Base-by-base conservation (phyloP, 805 yeast genomes). In the Candida maesae region DNA sequence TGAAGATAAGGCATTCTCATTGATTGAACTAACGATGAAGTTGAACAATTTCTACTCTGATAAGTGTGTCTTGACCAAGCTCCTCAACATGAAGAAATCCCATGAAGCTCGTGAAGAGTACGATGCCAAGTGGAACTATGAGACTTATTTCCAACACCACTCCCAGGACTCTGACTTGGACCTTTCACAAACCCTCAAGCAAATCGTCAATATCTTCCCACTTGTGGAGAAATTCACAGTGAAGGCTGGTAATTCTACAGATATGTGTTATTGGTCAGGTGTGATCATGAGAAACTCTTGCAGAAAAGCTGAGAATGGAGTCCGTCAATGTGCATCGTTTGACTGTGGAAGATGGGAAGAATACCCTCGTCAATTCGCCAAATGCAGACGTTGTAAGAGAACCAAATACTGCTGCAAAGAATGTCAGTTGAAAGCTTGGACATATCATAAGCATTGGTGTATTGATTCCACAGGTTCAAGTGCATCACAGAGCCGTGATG, bases 241-340 rank as follows among this genome's bases (percentile, higher is more conserved):
- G 15, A 72, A 73, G 41, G 70, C 74, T 39, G 65, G 71, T 35
- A 77, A 83, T 50, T 78, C 87, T 4, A 76, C 81, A 32, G 96
- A 90, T 51, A 79, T 89, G 70, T 82, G 84, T 51, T 89, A 90
- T 63, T 91, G 99, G 99, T 87, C 97, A 3, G 93, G 96, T 4
- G 95, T 91, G n/a, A 88, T 90, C 29, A 93, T 93, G 90, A 73
- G 98, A 41, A 93, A 93, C 61, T 89, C 96, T 1, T 91, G 96
- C 59, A 76, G 97, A 42, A 81, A 90, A 55, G 93, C 91, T 60
- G 97, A 90, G 57, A 61, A 73, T 32, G 96, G 97, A 2, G 84
- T 91, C 23, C 74, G 98, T 39, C 98, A 93, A 64, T 91, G 99
- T 63, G 96, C 97, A 1, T 83, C 82, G 59, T 84, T 89, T 52